Evolutionary conservation across 2,329 filamentous ascomycete genomes (phyloP), one percentile per base, ranked within the genome.

Genomic region (Colletotrichum viniferum): DNA sequence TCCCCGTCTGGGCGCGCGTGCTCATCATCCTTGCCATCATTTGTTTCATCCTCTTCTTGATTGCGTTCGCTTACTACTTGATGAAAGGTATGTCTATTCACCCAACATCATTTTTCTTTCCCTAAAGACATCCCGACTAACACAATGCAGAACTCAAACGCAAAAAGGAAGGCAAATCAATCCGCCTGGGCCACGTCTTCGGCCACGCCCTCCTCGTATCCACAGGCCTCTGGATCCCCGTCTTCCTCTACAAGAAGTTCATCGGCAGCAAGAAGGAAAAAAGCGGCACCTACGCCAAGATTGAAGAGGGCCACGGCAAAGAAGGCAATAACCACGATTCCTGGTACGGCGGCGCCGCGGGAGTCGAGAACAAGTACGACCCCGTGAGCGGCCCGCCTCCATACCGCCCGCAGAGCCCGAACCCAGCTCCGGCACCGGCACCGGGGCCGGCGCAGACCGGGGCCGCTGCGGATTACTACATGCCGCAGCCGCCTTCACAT

Each of bases 211-310:
- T 77, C n/a, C 58, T 68, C 36, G 55, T 76, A 3, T 76, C 76
- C 2, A 76, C 70, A 65, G 34, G 79, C 74, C 13, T 80, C 77
- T 67, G 73, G 73, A 13, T 79, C 30, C n/a, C 78, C 77, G 61
- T 82, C 79, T 62, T 32, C 18, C 30, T 81, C 77, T 56, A 72
- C 76, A 48, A 84, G 78, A 63, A 83, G 79, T 26, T 80, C 77
- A 3, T 52, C 48, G 48, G 32, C 26, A n/a, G 13, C 24, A 28
- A 26, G 30, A 68, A 62, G 62, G 55, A 62, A 43, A 58, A 66
- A 58, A 30, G 69, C 14, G 52, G 58, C 68, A 63, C 64, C 24
- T 78, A 78, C 69, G 61, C 69, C 36, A 76, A 78, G 66, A 73
- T 78, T 38, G 66, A 75, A n/a, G 71, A 78, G 30, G 77, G 75